Evolutionary conservation across 768 basidiomycete species (phyloP).

Genomic region (Rhodosporidiobolus odoratus): DNA sequence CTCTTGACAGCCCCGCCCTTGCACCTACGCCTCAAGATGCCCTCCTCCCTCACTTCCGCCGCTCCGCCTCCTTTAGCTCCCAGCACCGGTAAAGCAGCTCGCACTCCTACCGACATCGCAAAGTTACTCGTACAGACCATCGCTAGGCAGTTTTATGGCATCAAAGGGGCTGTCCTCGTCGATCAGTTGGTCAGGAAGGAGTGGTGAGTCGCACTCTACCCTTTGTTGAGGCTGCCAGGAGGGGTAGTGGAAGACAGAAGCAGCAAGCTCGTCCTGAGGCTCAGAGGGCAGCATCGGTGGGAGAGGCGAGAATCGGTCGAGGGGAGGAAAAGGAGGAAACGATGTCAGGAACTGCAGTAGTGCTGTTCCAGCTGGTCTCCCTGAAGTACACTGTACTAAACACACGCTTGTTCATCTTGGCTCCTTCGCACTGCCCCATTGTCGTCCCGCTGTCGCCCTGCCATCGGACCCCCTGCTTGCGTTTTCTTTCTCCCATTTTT

Average conservation of each 20-base stretch:
- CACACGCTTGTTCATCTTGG: not conserved
- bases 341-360: not conserved
- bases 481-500: conserved; percentile 9
- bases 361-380: not conserved
- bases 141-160: conserved; percentile 88
- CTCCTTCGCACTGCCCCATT: not conserved
- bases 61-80: not conserved
- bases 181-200: conserved; percentile 88
- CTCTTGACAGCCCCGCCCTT: not conserved
- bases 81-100: conserved; percentile 47
- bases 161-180: conserved; percentile 81
- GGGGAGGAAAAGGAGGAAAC: not conserved
- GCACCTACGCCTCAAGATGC: not conserved
- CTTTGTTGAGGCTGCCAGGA: not conserved
- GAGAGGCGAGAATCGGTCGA: not conserved
- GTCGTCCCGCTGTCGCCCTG: no score
- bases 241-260: not conserved
- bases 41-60: not conserved
- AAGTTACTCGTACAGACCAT: conserved; percentile 88
- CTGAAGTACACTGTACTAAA: not conserved
- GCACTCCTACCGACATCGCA: conserved; percentile 74
- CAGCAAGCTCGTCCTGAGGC: not conserved
- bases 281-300: not conserved
- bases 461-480: no score
- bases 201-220: conserved; percentile 66